Evolutionary conservation across 2,329 filamentous ascomycete genomes (phyloP), one percentile per base, ranked within the genome.

Genomic region (Clathrospora elynae): DNA sequence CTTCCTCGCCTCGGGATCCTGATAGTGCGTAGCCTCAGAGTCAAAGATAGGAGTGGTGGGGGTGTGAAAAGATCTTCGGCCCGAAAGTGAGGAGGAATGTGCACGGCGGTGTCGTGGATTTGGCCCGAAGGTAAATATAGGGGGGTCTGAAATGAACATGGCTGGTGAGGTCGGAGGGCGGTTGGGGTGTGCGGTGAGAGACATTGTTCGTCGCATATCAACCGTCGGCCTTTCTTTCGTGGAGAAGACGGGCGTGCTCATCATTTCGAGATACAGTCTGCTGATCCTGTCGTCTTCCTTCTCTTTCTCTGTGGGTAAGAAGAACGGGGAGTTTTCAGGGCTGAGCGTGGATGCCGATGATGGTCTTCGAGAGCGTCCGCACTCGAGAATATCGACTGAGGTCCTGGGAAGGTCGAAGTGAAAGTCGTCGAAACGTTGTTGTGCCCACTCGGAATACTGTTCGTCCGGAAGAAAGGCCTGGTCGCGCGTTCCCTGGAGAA

Each of bases 1-100:
- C 58, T 89, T 78, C 22, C 92, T 83, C 25, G 91, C 89, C 65
- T 95, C 88, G 0, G 90, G 90, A 58, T 96, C 90, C 66, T 90
- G 88, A 62, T 96, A 96, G 71, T 96, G 87, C 24, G 88, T 82
- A 3, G 89, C 87, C 22, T 80, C 78, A 4, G 85, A 79, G 58
- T 95, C 89, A 43, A 68, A 65, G n/a, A 63, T 49, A 11, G 65
- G 66, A 9, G 62, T 32, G 7, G 41, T 43, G 4, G 66, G 55
- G 20, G 55, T 53, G 34, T 62, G 57, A 3, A 56, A 63, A 11
- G 64, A 61, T n/a, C 55, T 57, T 19, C 62, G 62, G 8, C 53
- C 62, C 0, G 64, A 53, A 4, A 63, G 26, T 3, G 62, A 61
- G 13, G 61, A 53, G 5, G 66, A 68, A 20, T 58, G 53, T 9